Base-by-base conservation (phyloP, 176 grass and related monocot species). In the Poa annua region DNA sequence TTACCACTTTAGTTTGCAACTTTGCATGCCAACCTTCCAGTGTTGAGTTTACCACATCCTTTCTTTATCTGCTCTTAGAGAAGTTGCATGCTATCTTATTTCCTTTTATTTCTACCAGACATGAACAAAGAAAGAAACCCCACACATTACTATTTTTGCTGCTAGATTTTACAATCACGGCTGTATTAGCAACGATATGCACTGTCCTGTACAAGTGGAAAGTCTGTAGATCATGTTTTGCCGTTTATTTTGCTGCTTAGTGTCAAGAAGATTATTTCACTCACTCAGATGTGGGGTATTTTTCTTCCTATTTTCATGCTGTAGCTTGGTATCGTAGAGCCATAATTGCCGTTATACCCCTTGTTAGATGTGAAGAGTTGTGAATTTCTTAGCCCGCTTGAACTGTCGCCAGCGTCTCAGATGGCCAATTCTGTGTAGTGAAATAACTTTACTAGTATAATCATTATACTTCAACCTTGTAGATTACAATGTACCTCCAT, bases 201-300 rank as follows among this genome's bases (percentile, higher is more conserved):
- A 42, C 20, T 11, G 34, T 22, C 76, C 71, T 70, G 49, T 19
- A 33, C 39, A 51, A 49, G 15, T 56, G 49, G 16, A 25, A 41
- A 81, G 34, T 42, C 8, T 54, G 1, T 48, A 56, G 33, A 56
- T 25, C 35, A 71, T 55, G 66, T 32, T 56, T 71, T 81, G 13
- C n/a, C 8, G 8, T 66, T 51, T 48, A 51, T n/a, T 35, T 69
- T 55, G 12, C n/a, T 81, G 26, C 7, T 52, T 35, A 33, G 41
- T 65, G 44, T 17, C 19, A 80, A 51, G 10, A 80, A 51, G 25
- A 49, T 50, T 66, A 66, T 64, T 80, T 64, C 26, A 29, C 61
- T 16, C 20, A 3, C 2, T 51, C 45, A 66, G 60, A 12, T 34
- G 11, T 47, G 29, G 16, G 35, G 11, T 75, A 7, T 35, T 75